A percentile compares a stretch with the other conserved stretches of the same genome.
Evolutionary conservation across 352 stramenopile species (phyloP).

Genomic region (Elongisporangium prolatum): DNA sequence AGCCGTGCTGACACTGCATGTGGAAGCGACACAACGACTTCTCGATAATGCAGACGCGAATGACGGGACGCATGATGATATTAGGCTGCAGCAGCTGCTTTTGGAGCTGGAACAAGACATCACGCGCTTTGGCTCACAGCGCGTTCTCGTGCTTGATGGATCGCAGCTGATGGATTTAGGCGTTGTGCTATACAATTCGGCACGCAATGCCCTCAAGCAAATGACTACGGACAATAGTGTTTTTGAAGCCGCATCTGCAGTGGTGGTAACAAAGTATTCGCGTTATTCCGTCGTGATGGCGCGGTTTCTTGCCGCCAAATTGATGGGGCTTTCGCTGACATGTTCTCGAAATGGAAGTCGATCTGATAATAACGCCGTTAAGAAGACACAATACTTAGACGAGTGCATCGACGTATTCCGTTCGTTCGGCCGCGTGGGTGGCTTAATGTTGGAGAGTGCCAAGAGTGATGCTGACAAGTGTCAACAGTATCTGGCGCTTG

Average conservation of each 20-base stretch:
- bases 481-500: conserved; percentile 48
- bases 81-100: neutral
- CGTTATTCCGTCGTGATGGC: conserved; percentile 3
- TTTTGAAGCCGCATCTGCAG: conserved; percentile 12
- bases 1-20: conserved; percentile 11
- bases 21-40: conserved; percentile 2
- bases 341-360: conserved; percentile 14
- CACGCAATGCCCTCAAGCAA: conserved; percentile 31
- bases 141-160: conserved; percentile 22
- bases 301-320: conserved; percentile 51
- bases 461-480: conserved; percentile 40
- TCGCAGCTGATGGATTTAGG: conserved; percentile 50
- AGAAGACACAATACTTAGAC: conserved; percentile 33
- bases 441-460: conserved; percentile 52
- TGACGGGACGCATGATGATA: conserved; percentile 8
- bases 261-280: neutral
- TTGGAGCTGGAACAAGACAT: conserved; percentile 27
- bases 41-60: neutral
- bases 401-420: conserved; percentile 71
- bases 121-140: conserved; percentile 11
- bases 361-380: conserved; percentile 2
- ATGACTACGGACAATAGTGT: conserved; percentile 5
- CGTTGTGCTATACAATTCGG: conserved; percentile 66
- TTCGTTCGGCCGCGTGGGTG: conserved; percentile 65
- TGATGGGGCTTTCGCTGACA: conserved; percentile 52